Percentiles rank a stretch among this genome's conserved stretches.
These are phyloP conservation scores for Botrytis pseudocinerea DNA, from an alignment of 2,329 filamentous ascomycete genomes.

Conservation along the genomic window DNA sequence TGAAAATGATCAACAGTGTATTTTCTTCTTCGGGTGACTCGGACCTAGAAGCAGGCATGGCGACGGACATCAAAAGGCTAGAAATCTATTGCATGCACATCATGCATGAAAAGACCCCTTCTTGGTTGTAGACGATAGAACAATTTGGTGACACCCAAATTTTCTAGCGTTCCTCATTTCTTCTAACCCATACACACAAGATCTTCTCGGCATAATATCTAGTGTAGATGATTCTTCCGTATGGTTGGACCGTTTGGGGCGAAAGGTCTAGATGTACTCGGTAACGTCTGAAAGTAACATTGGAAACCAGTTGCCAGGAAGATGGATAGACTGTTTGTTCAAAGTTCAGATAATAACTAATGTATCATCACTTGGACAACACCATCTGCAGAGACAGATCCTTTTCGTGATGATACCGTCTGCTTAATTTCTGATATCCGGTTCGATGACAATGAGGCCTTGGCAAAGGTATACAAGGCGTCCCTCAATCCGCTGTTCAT, in stretches of 20 bases:
- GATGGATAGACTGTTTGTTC: background rate
- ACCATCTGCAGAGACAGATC: background rate
- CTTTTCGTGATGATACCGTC: conserved; percentile 18
- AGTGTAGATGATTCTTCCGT: conserved; percentile 5
- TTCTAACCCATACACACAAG: background rate
- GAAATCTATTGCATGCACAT: background rate
- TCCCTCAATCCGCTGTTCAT: conserved; percentile 17
- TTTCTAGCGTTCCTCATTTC: background rate
- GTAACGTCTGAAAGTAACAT: conserved; percentile 5
- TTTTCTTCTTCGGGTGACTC: conserved; percentile 19
- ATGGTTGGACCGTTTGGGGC: background rate
- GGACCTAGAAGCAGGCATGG: conserved; percentile 10
- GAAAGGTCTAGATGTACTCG: conserved; percentile 13
- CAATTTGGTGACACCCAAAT: background rate
- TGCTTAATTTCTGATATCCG: conserved; percentile 3
- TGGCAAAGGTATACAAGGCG: conserved; percentile 21
- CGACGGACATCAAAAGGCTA: conserved; percentile 8
- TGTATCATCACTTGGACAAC: background rate
- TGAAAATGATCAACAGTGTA: conserved; percentile 6
- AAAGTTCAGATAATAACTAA: background rate
- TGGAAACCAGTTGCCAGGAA: conserved; percentile 2
- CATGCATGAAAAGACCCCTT: conserved; percentile 9
- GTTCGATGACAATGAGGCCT: background rate
- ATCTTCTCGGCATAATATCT: conserved; percentile 12
- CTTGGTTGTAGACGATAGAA: background rate